phyloP scores from a whole-genome alignment of 305 asterid species.

The Solanum hybrid region DNA sequence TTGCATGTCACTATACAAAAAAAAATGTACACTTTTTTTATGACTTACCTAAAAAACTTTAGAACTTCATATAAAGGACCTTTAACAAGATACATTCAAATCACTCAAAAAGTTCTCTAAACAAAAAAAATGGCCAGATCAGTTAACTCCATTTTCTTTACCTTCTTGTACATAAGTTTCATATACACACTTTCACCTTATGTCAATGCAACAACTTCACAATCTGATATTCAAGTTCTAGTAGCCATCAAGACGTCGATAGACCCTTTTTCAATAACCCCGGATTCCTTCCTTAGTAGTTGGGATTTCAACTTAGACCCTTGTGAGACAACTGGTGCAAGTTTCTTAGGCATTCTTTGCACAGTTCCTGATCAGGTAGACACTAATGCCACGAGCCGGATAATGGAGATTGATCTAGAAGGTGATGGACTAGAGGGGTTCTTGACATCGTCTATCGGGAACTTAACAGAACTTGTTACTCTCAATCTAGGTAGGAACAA shows the following conservation, averaged over 20 bases:
- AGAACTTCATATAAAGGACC: conserved; percentile 6
- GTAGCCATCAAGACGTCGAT: conserved; percentile 22
- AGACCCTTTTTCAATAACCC: conserved; percentile 32
- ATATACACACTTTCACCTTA: neutral
- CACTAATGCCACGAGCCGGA: conserved; percentile 22
- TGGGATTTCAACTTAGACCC: conserved; percentile 42
- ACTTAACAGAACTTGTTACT: conserved; percentile 23
- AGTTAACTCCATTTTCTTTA: neutral
- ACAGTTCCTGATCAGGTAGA: conserved; percentile 10
- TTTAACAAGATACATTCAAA: neutral
- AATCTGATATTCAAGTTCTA: conserved; percentile 26
- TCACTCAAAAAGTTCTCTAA: neutral
- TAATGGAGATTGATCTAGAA: conserved; percentile 30
- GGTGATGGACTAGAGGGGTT: conserved; percentile 46
- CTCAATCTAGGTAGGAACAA: conserved; percentile 28
- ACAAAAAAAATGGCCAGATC: conserved; percentile 11
- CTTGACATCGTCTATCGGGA: conserved; percentile 28
- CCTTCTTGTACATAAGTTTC: neutral
- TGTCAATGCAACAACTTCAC: conserved; percentile 20
- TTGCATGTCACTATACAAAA: conserved; percentile 6
- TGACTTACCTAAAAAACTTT: neutral
- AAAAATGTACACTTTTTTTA: neutral
- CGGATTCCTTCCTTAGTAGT: conserved; percentile 28
- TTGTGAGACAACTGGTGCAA: conserved; percentile 30
- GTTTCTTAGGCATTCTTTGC: conserved; percentile 37